Evolutionary conservation across 2,329 filamentous ascomycete genomes (phyloP).

Genomic region (Ciborinia camelliae): DNA sequence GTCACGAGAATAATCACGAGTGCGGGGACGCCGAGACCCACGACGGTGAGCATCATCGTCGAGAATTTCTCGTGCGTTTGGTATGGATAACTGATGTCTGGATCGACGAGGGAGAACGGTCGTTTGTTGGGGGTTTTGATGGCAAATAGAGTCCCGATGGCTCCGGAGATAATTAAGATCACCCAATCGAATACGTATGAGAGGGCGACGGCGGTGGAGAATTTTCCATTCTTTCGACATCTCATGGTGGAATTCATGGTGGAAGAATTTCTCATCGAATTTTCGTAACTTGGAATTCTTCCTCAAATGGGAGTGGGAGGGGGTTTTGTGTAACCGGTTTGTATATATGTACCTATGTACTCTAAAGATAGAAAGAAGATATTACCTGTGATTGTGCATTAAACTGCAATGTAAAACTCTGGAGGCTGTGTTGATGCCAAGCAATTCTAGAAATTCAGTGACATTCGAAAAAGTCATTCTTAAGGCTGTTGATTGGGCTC

Average conservation of each 20-base stretch:
- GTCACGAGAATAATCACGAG: conserved; percentile 65
- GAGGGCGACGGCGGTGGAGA: conserved; percentile 7
- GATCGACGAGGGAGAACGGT: conserved; percentile 70
- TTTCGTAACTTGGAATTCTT: neutral
- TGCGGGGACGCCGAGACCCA: conserved; percentile 61
- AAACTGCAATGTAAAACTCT: neutral
- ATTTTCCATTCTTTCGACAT: conserved; percentile 13
- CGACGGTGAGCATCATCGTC: conserved; percentile 60
- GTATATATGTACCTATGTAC: no score
- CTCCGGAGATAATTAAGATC: conserved; percentile 11
- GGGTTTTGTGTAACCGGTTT: no score
- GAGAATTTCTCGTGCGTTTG: conserved; percentile 69
- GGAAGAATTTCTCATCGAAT: neutral
- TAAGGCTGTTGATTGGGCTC: neutral
- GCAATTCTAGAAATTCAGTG: neutral
- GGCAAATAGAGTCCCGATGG: conserved; percentile 8
- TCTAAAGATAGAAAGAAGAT: neutral
- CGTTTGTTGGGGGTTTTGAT: conserved; percentile 57
- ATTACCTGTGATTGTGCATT: no score
- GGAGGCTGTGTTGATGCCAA: conserved; percentile 12
- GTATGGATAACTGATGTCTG: conserved; percentile 73
- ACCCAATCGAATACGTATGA: conserved; percentile 19
- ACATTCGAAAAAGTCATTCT: neutral
- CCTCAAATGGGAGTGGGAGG: no score
- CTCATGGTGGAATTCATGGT: conserved; percentile 12